These are phyloP conservation scores for Trichoderma atroviride DNA, from an alignment of 2,329 filamentous ascomycete species.

Conservation along the genomic window DNA sequence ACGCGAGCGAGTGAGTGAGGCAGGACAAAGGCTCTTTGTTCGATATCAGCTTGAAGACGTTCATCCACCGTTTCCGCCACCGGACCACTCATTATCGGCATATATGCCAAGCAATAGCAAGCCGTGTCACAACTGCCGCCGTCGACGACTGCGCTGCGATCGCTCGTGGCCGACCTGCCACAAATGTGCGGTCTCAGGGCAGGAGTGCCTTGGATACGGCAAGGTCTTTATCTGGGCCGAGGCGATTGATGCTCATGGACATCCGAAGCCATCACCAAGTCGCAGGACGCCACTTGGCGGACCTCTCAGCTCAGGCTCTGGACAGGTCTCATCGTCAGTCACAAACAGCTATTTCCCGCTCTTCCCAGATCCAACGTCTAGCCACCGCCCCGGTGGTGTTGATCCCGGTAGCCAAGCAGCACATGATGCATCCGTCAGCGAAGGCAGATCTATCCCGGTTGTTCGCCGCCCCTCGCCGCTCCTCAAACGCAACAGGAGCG, in stretches of 20 bases:
- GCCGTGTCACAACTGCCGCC: conserved; percentile 28
- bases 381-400: background rate
- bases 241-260: conserved; percentile 53
- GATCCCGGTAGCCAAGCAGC: background rate
- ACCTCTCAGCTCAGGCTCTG: conserved; percentile 16
- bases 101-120: conserved; percentile 36
- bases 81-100: conserved; percentile 32
- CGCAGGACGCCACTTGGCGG: conserved; percentile 28
- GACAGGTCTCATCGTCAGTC: conserved; percentile 16
- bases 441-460: conserved; percentile 9
- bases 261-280: conserved; percentile 42
- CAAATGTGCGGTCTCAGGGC: conserved; percentile 59
- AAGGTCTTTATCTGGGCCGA: conserved; percentile 63
- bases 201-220: conserved; percentile 64
- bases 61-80: conserved; percentile 4
- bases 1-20: conserved; percentile 13
- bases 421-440: conserved; percentile 7
- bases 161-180: conserved; percentile 60
- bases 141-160: conserved; percentile 59
- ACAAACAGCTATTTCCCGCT: conserved; percentile 25
- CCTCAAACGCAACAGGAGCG: conserved; percentile 4
- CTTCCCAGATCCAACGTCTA: conserved; percentile 13
- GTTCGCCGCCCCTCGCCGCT: conserved; percentile 22
- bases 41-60: background rate
- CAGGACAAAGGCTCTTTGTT: conserved; percentile 3